Conservation (phyloP, 331 rosid species). For the Quercus lobata region DNA sequence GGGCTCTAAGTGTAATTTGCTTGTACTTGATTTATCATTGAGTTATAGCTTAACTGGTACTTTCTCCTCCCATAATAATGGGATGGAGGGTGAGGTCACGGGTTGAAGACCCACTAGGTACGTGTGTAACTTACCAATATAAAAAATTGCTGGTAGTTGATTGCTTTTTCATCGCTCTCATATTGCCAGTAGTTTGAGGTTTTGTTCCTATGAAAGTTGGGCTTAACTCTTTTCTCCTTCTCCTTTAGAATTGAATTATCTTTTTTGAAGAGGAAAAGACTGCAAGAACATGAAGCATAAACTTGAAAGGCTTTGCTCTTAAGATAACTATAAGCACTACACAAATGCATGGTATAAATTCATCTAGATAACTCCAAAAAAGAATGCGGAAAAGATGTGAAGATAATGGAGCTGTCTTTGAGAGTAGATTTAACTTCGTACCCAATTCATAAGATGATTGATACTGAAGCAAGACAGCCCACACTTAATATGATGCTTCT, state of each 20-base stretch:
- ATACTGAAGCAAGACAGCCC: neutral
- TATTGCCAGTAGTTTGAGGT: neutral
- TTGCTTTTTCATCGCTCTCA: neutral
- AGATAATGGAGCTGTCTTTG: neutral
- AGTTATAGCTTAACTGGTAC: too few species aligned
- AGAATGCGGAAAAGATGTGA: neutral
- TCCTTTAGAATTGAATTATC: neutral
- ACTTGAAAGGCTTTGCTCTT: neutral
- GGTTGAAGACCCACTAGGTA: too few species aligned
- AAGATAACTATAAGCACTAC: neutral
- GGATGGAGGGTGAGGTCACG: too few species aligned
- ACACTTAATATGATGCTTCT: neutral
- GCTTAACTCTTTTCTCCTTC: neutral
- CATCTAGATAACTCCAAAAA: neutral
- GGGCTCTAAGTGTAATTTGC: too few species aligned
- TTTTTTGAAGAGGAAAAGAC: neutral
- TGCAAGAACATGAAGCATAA: neutral
- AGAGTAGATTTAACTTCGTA: neutral
- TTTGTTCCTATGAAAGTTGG: neutral
- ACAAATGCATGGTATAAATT: neutral
- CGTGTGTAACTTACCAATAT: too few species aligned
- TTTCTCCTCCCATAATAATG: too few species aligned
- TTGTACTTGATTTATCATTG: too few species aligned
- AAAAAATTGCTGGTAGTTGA: neutral
- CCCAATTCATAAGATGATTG: neutral